Percentiles rank a stretch among this genome's conserved stretches.
These are phyloP conservation scores for Taphrina sp. DNA, from an alignment of 1,139 yeast species.

Conservation along the genomic window DNA sequence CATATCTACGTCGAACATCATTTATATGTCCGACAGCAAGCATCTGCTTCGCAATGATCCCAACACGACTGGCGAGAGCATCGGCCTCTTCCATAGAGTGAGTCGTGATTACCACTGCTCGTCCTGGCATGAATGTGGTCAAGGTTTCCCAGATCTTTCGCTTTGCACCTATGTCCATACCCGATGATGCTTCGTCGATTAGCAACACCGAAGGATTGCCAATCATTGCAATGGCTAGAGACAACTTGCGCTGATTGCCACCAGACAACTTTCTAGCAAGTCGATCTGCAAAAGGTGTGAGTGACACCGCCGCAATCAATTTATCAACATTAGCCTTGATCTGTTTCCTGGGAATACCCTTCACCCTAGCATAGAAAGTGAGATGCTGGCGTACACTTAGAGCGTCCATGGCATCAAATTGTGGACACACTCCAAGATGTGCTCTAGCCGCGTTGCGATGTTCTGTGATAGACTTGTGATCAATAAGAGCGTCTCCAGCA, in stretches of 20 bases:
- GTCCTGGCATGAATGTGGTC: conserved; percentile 42
- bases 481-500: conserved; percentile 43
- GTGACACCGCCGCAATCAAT: conserved; percentile 45
- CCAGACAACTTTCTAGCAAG: conserved; percentile 63
- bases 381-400: conserved; percentile 45
- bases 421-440: conserved; percentile 46
- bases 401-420: conserved; percentile 47
- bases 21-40: conserved; percentile 43
- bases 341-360: conserved; percentile 60
- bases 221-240: conserved; percentile 93
- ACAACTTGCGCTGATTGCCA: conserved; percentile 98
- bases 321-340: conserved; percentile 88
- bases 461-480: conserved; percentile 41
- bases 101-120: conserved; percentile 46
- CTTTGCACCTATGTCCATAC: conserved; percentile 69
- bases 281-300: conserved; percentile 42
- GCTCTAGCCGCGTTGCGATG: conserved; percentile 43
- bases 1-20: conserved; percentile 6
- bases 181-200: conserved; percentile 94
- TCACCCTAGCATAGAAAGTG: conserved; percentile 43
- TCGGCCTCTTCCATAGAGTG: conserved; percentile 49
- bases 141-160: conserved; percentile 47
- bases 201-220: conserved; percentile 86
- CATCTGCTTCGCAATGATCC: conserved; percentile 43
- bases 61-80: conserved; percentile 46